These are phyloP conservation scores for Aechmea fasciata DNA, from an alignment of 176 grass and related monocot genomes.

Conservation along the genomic window DNA sequence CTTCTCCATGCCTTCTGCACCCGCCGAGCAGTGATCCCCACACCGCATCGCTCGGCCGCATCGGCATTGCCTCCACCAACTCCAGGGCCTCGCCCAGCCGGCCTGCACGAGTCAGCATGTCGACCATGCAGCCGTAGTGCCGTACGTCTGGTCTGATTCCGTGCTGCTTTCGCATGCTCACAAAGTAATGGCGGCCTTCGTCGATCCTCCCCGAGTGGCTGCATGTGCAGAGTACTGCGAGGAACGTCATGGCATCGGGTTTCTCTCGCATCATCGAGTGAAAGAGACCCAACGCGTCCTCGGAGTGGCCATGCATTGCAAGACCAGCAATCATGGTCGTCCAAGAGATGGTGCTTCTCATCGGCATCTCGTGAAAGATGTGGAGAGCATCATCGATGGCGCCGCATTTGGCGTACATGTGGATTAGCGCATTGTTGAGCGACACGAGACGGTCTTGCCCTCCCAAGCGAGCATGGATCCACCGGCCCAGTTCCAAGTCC, in stretches of 20 bases:
- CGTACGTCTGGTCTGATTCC: constrained; percentile 42
- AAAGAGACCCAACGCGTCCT: constrained; percentile 51
- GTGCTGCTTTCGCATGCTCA: constrained; percentile 42
- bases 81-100: constrained; percentile 33
- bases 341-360: constrained; percentile 50
- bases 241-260: constrained; percentile 38
- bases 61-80: constrained; percentile 43
- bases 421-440: constrained; percentile 51
- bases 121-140: constrained; percentile 65
- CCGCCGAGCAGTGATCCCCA: constrained; percentile 52
- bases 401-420: constrained; percentile 55
- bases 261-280: constrained; percentile 35
- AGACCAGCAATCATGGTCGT: constrained; percentile 69
- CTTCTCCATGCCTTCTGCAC: constrained; percentile 42
- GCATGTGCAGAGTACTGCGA: constrained; percentile 43
- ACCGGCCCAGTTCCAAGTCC: constrained; percentile 46
- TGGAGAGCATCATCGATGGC: constrained; percentile 33
- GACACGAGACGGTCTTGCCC: constrained; percentile 6
- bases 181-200: constrained; percentile 39
- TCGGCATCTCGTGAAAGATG: constrained; percentile 46
- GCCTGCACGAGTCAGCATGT: constrained; percentile 47
- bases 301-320: constrained; percentile 26
- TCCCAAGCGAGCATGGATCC: constrained; percentile 36
- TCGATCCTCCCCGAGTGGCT: constrained; percentile 35
- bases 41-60: constrained; percentile 28